Evolutionary conservation across 164 flowering plant species (phyloP).

Genomic region (Nelumbo lutea): DNA sequence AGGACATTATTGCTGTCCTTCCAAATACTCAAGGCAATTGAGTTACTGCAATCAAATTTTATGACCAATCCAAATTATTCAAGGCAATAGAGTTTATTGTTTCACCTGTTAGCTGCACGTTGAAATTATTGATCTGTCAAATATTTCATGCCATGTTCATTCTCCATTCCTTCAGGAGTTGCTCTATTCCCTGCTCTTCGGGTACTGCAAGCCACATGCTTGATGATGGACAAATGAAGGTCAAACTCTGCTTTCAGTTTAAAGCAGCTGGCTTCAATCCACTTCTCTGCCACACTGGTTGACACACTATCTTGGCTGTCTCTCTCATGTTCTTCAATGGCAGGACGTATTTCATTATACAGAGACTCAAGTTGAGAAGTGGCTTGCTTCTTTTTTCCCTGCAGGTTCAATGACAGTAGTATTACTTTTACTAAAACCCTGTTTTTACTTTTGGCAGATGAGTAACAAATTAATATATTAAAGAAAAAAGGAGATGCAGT

Average conservation of each 20-base stretch:
- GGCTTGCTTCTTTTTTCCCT: conserved; percentile 63
- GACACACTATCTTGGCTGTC: conserved; percentile 83
- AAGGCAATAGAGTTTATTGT: not conserved
- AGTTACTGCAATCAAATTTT: no score
- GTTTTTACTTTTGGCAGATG: no score
- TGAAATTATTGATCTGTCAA: conserved; percentile 12
- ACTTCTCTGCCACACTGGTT: conserved; percentile 75
- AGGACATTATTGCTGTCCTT: no score
- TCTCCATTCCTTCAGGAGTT: conserved; percentile 13
- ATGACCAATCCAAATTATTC: no score
- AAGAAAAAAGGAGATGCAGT: not conserved
- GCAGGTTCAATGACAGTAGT: conserved; percentile 8
- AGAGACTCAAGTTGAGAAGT: conserved; percentile 44
- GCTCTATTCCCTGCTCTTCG: conserved; percentile 12
- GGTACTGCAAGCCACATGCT: conserved; percentile 43
- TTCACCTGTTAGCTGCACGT: no score
- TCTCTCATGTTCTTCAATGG: conserved; percentile 81
- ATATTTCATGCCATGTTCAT: conserved; percentile 15
- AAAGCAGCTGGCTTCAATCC: conserved; percentile 75
- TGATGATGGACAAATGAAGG: conserved; percentile 51
- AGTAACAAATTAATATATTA: no score
- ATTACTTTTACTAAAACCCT: not conserved
- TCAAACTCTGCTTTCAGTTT: conserved; percentile 79
- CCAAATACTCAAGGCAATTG: no score
- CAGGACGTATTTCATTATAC: conserved; percentile 79